Evolutionary conservation across 1,284 basidiomycete species (phyloP).

Genomic region (Cystobasidium sp.): DNA sequence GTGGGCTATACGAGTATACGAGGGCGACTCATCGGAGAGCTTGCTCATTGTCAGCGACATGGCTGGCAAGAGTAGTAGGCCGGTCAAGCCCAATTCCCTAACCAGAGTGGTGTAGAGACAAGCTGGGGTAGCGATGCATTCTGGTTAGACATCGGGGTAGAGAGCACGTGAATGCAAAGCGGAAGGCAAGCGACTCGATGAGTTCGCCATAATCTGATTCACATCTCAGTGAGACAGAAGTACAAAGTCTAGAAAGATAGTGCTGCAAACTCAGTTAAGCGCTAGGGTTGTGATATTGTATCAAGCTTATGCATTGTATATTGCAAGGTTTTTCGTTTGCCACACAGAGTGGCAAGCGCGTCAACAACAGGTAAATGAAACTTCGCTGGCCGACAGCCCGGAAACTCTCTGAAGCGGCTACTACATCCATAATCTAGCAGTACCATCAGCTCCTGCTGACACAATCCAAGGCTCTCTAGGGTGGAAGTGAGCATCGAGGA

Average conservation of each 20-base stretch:
- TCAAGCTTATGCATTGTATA: too few relatives aligned
- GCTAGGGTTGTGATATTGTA: too few relatives aligned
- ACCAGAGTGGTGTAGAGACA: too few relatives aligned
- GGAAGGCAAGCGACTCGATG: neutral
- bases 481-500: slow-evolving; percentile 88
- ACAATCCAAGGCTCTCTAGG: slow-evolving; percentile 89
- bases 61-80: neutral
- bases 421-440: slow-evolving; percentile 74
- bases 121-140: too few relatives aligned
- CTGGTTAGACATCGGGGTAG: neutral
- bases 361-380: slow-evolving; percentile 2
- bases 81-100: too few relatives aligned
- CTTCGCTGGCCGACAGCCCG: neutral
- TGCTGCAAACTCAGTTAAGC: too few relatives aligned
- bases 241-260: too few relatives aligned
- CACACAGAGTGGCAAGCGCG: too few relatives aligned
- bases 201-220: too few relatives aligned
- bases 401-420: neutral
- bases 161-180: neutral
- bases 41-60: slow-evolving; percentile 42
- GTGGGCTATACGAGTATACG: slow-evolving; percentile 13
- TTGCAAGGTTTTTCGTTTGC: too few relatives aligned
- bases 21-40: slow-evolving; percentile 17
- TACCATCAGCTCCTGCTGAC: slow-evolving; percentile 90
- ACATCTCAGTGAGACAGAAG: too few relatives aligned